Base-by-base conservation (phyloP, 1,284 basidiomycete species). In the Pseudozyma flocculosa region DNA sequence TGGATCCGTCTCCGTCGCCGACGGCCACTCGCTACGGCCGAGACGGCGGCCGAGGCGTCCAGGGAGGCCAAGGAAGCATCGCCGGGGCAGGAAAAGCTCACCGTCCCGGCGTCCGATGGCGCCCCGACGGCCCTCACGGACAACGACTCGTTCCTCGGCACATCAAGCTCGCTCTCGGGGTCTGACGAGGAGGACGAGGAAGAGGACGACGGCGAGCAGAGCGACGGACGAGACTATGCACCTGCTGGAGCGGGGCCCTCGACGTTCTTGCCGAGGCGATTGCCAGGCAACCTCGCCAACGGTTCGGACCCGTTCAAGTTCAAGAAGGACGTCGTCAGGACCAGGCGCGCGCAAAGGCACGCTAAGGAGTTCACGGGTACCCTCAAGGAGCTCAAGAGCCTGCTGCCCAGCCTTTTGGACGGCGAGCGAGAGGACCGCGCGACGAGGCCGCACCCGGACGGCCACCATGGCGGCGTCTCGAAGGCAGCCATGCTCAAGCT, bases 1-100 rank as follows among this genome's bases (percentile, higher is more conserved):
- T 77, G 75, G 75, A 71, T 77, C 19, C 63, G 75, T 1, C 54
- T 77, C 42, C 66, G 75, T 36, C 58, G 67, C 11, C 37, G 62
- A 21, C 61, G 56, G 40, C 61, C 61, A 9, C 44, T 64, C 9
- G 38, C 43, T 9, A 36, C n/a, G 4, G 22, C 36, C 17, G 18
- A 38, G 37, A 53, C 53, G 22, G 1, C 32, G 7, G 40, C 34
- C 32, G 56, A 54, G n/a, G 29, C 24, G 15, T 10, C 48, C 9
- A 22, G 40, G 3, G 47, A 46, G 2, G 43, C n/a, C 10, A 43
- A 54, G 21, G 43, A 43, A 8, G 40, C 42, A 14, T 45, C 61
- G 0, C 61, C 61, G 2, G 37, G 32, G 2, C 43, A 52, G 10
- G 61, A 64, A 30, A 11, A 19, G 19, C 7, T 37, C 14, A 10